Base-by-base conservation (phyloP, 495 filamentous ascomycete genomes). In the Pyronema omphalodes region DNA sequence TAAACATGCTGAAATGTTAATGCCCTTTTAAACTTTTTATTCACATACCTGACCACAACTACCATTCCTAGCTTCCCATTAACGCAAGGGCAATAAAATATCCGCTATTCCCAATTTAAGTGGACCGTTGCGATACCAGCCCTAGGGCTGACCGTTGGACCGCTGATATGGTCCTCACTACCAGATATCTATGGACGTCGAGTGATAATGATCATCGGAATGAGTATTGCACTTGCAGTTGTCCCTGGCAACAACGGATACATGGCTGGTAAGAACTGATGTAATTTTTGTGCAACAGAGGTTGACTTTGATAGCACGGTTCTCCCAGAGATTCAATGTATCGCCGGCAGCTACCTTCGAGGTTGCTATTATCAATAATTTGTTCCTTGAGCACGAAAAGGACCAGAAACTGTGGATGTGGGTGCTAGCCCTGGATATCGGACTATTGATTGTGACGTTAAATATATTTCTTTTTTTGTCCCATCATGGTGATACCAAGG, bases 81-180 rank as follows among this genome's bases (percentile, higher is more conserved):
- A 9, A 69, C 80, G 14, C 72, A 79, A 58, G 58, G 66, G 17
- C 66, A 74, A 50, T 78, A 72, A 58, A 51, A 57, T 37, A 71
- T 76, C 55, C 66, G 58, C 34, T 73, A 75, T 56, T 65, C 71
- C 2, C 69, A 79, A 57, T 71, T 75, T 18, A 79, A 80, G 63
- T 81, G 77, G 78, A 81, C 77, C 1, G 71, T 81, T 29, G 78
- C 78, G 19, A 68, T 81, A 51, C 78, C 78, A 0, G 75, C 76
- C 0, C 66, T 81, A 7, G 78, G 78, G 0, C 70, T 82, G 5
- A 66, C 75, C 0, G 53, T 78, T 0, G 78, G 78, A 11, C 78
- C 78, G 0, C 64, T 80, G 5, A 61, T 81, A 43, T 80, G 76
- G 74, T 74, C 75, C 0, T 73, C 75, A 0, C 59, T 79, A 0